Evolutionary conservation across 202 grass and related monocot species (phyloP).

Genomic region (Carex sylvatica): DNA sequence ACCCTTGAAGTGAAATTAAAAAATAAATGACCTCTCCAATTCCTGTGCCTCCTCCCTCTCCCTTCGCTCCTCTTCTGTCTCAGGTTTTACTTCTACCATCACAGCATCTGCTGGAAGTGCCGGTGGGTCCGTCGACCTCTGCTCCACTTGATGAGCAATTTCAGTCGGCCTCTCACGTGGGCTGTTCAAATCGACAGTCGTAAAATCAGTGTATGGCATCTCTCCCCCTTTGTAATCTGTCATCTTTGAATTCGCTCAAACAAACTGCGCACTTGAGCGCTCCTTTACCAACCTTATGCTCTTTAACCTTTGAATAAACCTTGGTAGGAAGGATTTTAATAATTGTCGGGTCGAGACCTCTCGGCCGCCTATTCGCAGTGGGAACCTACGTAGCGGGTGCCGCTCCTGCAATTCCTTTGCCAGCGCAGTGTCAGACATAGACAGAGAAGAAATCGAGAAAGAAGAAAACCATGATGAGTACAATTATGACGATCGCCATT

Average conservation of each 20-base stretch:
- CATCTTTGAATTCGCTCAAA: slow-evolving; percentile 94
- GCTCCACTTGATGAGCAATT: neutral
- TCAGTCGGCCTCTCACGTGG: neutral
- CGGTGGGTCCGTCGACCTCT: neutral
- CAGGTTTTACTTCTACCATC: slow-evolving; percentile 41
- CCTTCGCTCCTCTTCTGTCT: slow-evolving; percentile 43
- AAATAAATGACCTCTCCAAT: slow-evolving; percentile 44
- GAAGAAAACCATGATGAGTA: slow-evolving; percentile 79
- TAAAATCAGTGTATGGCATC: slow-evolving; percentile 27
- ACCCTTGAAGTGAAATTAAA: no score
- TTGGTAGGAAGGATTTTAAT: slow-evolving; percentile 65
- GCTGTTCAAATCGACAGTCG: neutral
- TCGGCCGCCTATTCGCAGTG: slow-evolving; percentile 27
- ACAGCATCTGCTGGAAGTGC: slow-evolving; percentile 20
- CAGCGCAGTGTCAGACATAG: slow-evolving; percentile 65
- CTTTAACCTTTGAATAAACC: slow-evolving; percentile 83
- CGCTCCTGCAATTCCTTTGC: neutral
- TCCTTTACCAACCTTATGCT: slow-evolving; percentile 60
- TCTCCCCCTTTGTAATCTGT: neutral
- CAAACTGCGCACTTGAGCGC: slow-evolving; percentile 88
- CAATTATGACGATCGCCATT: slow-evolving; percentile 70
- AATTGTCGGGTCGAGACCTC: slow-evolving; percentile 51
- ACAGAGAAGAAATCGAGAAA: slow-evolving; percentile 86
- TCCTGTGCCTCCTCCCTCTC: slow-evolving; percentile 55
- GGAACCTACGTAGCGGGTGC: neutral